Evolutionary conservation across 495 filamentous ascomycete species (phyloP).

Genomic region (Penicillium tannophilum): DNA sequence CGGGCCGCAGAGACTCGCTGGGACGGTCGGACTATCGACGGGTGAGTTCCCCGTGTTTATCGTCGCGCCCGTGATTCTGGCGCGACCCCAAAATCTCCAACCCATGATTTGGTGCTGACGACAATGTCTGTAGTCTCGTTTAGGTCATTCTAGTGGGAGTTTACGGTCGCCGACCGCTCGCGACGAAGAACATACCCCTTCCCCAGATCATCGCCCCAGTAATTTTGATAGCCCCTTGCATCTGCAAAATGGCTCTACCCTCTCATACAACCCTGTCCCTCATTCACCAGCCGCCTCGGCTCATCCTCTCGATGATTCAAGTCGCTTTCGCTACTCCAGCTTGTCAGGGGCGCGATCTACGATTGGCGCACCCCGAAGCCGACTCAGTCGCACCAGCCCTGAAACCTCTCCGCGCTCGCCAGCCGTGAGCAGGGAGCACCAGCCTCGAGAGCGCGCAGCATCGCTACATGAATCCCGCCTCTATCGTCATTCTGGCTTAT

Average conservation of each 20-base stretch:
- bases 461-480: constrained; percentile 49
- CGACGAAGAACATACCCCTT: constrained; percentile 42
- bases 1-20: constrained; percentile 45
- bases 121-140: constrained; percentile 34
- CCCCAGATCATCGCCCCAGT: constrained; percentile 45
- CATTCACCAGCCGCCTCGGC: constrained; percentile 49
- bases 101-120: background rate
- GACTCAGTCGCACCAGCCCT: constrained; percentile 39
- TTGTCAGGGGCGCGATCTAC: constrained; percentile 47
- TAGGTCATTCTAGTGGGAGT: constrained; percentile 43
- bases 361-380: constrained; percentile 43
- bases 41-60: constrained; percentile 38
- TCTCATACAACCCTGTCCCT: constrained; percentile 37
- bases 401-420: constrained; percentile 51
- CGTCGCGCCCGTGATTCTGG: constrained; percentile 5
- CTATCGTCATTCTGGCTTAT: constrained; percentile 58
- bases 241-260: constrained; percentile 42
- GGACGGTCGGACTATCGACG: constrained; percentile 51
- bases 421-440: constrained; percentile 43
- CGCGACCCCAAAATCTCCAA: background rate
- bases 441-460: constrained; percentile 51
- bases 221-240: constrained; percentile 49
- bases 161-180: constrained; percentile 42
- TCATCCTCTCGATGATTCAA: constrained; percentile 52
- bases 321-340: constrained; percentile 43